Percentiles rank a stretch among this genome's conserved stretches.
These are phyloP conservation scores for Penicillium psychrofluorescens DNA, from an alignment of 495 filamentous ascomycete species.

Conservation along the genomic window DNA sequence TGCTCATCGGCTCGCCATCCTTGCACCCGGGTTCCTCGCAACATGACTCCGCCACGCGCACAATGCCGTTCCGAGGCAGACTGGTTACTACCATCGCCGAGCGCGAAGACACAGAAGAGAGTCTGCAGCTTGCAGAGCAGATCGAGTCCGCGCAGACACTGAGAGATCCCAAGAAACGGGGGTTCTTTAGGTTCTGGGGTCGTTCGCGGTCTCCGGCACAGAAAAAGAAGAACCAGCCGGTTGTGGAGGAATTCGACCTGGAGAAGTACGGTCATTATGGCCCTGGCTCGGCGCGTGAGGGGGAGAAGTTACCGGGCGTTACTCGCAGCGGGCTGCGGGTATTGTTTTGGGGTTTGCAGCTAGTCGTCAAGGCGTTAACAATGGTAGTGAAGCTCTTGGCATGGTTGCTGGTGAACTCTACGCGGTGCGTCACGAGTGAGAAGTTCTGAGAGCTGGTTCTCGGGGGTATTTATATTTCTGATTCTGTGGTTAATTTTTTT, in stretches of 20 bases:
- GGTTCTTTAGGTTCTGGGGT: conserved; percentile 19
- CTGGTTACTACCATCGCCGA: conserved; percentile 35
- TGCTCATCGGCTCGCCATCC: conserved; percentile 19
- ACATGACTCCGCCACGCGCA: background rate
- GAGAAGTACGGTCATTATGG: conserved; percentile 38
- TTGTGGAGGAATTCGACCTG: conserved; percentile 39
- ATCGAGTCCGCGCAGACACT: conserved; percentile 16
- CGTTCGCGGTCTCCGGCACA: background rate
- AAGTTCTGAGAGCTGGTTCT: conserved; percentile 26
- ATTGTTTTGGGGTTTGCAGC: conserved; percentile 32
- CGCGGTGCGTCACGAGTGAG: conserved; percentile 33
- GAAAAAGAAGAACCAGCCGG: conserved; percentile 18
- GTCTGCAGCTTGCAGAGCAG: conserved; percentile 23
- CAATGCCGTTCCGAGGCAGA: conserved; percentile 19
- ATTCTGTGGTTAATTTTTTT: background rate
- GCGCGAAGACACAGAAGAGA: conserved; percentile 31
- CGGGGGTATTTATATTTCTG: background rate
- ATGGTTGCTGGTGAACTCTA: conserved; percentile 31
- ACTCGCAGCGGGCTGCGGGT: conserved; percentile 25
- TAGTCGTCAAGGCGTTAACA: conserved; percentile 28
- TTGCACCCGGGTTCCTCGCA: no score
- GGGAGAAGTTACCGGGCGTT: conserved; percentile 31
- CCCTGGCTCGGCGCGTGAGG: conserved; percentile 24
- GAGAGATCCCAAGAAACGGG: conserved; percentile 5
- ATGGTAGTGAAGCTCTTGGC: conserved; percentile 30